Evolutionary conservation across 345 rosid species (phyloP).

Genomic region (Lenwebbia sp.): DNA sequence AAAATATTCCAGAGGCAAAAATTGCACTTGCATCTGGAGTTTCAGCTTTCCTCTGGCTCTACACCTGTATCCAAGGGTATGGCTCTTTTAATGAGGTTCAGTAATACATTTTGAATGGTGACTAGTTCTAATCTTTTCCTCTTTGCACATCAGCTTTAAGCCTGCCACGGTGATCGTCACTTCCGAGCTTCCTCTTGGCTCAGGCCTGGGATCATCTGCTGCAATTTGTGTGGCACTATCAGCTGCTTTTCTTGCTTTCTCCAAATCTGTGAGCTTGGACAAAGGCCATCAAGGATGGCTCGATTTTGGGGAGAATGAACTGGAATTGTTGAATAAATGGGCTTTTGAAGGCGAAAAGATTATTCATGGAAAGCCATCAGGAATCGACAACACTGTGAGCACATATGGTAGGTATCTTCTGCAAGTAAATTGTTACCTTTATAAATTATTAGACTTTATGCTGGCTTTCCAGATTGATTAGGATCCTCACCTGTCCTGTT

Average conservation of each 20-base stretch:
- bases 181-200: slow-evolving; percentile 83
- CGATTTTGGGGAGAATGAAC: slow-evolving; percentile 31
- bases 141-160: slow-evolving; percentile 38
- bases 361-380: slow-evolving; percentile 93
- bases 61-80: slow-evolving; percentile 81
- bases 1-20: slow-evolving; percentile 57
- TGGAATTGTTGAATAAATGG: slow-evolving; percentile 80
- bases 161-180: slow-evolving; percentile 62
- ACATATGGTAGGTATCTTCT: slow-evolving; percentile 52
- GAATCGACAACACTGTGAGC: slow-evolving; percentile 97
- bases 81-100: not conserved
- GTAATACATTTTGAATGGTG: not conserved
- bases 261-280: slow-evolving; percentile 29
- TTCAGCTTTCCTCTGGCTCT: slow-evolving; percentile 78
- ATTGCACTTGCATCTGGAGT: slow-evolving; percentile 65
- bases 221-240: slow-evolving; percentile 74
- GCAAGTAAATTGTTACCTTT: not conserved
- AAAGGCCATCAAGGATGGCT: slow-evolving; percentile 39
- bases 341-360: slow-evolving; percentile 95
- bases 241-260: slow-evolving; percentile 54
- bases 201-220: slow-evolving; percentile 96
- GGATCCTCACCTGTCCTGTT: not conserved
- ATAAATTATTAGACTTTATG: not conserved
- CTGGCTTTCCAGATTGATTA: not conserved
- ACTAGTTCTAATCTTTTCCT: slow-evolving; percentile 2